These are phyloP conservation scores for Pterocarpus santalinus DNA, from an alignment of 306 rosid species.

Conservation along the genomic window DNA sequence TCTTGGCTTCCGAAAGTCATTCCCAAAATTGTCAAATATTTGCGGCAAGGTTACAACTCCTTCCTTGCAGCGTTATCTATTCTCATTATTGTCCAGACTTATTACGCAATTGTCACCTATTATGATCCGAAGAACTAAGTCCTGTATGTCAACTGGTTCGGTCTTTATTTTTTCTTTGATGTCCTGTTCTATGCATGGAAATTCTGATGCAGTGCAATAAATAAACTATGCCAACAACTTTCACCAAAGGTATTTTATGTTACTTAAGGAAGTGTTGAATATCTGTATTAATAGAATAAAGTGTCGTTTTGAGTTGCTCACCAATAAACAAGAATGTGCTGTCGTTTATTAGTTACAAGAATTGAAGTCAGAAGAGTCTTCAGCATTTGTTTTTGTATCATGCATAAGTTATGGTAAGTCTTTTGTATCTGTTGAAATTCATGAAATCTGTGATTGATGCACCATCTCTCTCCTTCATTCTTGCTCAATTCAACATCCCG, in stretches of 20 bases:
- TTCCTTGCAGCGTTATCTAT: no score
- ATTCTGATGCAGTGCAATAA: no score
- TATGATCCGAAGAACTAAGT: no score
- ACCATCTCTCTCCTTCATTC: neutral
- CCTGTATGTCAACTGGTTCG: no score
- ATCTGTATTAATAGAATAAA: neutral
- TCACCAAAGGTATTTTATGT: neutral
- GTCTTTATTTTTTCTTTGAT: no score
- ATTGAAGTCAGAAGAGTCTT: neutral
- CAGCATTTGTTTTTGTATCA: neutral
- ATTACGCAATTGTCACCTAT: no score
- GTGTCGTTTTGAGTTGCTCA: neutral
- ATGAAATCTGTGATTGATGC: neutral
- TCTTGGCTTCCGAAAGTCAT: no score
- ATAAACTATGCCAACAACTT: neutral
- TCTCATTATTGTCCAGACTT: no score
- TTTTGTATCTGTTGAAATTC: neutral
- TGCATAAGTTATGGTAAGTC: neutral
- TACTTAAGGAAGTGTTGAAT: neutral
- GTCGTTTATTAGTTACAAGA: no score
- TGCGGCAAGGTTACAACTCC: no score
- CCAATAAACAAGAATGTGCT: neutral
- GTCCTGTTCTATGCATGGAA: no score
- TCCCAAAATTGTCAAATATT: no score
- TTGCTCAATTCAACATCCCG: neutral